Conservation (phyloP, 352 stramenopile species). For the Globisporangium parvum region DNA sequence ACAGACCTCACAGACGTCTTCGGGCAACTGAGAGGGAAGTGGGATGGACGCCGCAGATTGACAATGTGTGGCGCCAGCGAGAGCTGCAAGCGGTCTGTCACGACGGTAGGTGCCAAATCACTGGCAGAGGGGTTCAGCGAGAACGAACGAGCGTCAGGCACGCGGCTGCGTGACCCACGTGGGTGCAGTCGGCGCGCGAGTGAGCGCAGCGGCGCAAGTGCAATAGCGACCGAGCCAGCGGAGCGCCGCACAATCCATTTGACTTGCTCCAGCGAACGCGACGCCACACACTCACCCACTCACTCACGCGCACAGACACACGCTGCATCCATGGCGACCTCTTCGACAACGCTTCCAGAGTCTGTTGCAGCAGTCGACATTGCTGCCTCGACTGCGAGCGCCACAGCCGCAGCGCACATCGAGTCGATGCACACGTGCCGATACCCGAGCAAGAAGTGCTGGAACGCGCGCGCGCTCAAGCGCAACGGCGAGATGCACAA, state of each 20-base stretch:
- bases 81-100: too few species aligned
- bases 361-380: neutral
- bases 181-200: neutral
- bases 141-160: too few species aligned
- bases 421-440: constrained; percentile 22
- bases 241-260: neutral
- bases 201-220: too few species aligned
- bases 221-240: too few species aligned
- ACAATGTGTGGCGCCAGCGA: neutral
- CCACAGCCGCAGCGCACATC: too few species aligned
- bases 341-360: neutral
- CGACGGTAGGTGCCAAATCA: neutral
- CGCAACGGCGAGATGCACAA: constrained; percentile 44
- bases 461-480: constrained; percentile 35
- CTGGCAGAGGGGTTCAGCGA: too few species aligned
- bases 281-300: too few species aligned
- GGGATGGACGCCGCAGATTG: neutral
- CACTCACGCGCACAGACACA: too few species aligned
- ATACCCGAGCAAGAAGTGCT: constrained; percentile 50
- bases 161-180: neutral
- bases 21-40: too few species aligned
- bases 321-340: neutral
- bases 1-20: too few species aligned
- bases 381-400: neutral
- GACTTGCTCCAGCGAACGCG: neutral